These are phyloP conservation scores for Fusarium caatingaense DNA, from an alignment of 2,329 filamentous ascomycete genomes.

Conservation along the genomic window DNA sequence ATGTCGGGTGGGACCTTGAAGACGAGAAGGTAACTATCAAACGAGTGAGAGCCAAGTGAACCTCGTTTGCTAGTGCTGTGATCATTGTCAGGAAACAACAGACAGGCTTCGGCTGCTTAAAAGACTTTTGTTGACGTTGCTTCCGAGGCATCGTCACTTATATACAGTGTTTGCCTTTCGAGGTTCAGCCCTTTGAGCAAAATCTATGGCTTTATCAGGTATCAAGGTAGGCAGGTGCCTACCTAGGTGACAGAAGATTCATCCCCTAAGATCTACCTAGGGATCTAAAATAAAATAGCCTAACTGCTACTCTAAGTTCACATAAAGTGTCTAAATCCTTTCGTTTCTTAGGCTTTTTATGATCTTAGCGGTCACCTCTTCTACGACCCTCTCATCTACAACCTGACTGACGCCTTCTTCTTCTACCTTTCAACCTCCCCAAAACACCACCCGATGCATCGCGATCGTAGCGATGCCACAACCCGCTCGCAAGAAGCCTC, in stretches of 20 bases:
- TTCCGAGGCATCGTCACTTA: not conserved
- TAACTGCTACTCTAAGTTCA: not conserved
- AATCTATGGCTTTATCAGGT: not conserved
- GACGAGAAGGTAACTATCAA: slow-evolving; percentile 81
- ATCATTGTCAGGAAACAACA: slow-evolving; percentile 5
- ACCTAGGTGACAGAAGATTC: not conserved
- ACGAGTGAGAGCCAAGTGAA: slow-evolving; percentile 58
- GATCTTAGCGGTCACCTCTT: not conserved
- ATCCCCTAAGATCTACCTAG: not conserved
- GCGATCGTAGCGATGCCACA: slow-evolving; percentile 14
- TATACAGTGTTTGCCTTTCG: slow-evolving; percentile 3
- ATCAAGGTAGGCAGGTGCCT: not conserved
- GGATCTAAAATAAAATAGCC: not conserved
- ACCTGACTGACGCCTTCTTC: not conserved
- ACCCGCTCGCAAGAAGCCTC: slow-evolving; percentile 36
- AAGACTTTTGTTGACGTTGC: slow-evolving; percentile 2
- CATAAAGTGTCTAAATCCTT: not conserved
- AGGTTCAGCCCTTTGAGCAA: not conserved
- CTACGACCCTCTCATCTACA: not conserved
- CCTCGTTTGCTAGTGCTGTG: slow-evolving; percentile 16
- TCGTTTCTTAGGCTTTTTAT: not conserved
- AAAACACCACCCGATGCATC: not conserved
- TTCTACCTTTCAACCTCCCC: not conserved
- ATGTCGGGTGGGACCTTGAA: slow-evolving; percentile 87
- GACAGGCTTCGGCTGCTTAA: slow-evolving; percentile 8